A percentile compares a stretch with the other conserved stretches of the same genome.
Evolutionary conservation across 2,329 filamentous ascomycete species (phyloP).

Genomic region (Pestalotiopsis sp.): DNA sequence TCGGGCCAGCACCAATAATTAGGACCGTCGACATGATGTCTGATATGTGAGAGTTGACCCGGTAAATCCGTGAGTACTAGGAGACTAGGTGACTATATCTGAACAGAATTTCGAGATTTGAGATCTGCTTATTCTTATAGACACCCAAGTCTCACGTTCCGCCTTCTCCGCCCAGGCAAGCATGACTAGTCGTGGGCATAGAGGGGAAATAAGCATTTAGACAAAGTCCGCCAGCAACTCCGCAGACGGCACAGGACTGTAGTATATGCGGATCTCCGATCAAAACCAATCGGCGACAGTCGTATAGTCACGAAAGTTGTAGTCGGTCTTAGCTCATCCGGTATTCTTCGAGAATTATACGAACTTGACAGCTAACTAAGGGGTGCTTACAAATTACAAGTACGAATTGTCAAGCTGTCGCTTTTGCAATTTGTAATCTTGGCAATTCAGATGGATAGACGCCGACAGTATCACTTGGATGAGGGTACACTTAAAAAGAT

Average conservation of each 20-base stretch:
- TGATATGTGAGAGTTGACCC: no score
- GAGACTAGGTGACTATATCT: not conserved
- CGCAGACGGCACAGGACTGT: not conserved
- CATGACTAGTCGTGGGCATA: not conserved
- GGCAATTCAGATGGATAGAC: no score
- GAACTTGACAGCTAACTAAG: not conserved
- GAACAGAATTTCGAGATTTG: not conserved
- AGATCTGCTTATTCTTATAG: not conserved
- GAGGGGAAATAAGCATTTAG: not conserved
- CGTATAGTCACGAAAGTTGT: not conserved
- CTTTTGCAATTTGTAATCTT: no score
- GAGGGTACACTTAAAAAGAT: no score
- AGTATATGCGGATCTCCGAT: not conserved
- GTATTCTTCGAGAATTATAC: not conserved
- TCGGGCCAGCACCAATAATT: constrained; percentile 12
- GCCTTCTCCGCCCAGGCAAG: not conserved
- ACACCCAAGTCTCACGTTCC: not conserved
- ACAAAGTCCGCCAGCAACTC: not conserved
- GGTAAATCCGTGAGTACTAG: not conserved
- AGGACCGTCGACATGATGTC: constrained; percentile 5
- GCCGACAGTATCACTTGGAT: no score
- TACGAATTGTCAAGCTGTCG: not conserved
- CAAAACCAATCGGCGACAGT: not conserved
- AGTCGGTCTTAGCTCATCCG: not conserved
- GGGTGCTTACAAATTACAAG: not conserved